Evolutionary conservation across 179 eudicot species (phyloP).

Genomic region (Gypsophila paniculata): DNA sequence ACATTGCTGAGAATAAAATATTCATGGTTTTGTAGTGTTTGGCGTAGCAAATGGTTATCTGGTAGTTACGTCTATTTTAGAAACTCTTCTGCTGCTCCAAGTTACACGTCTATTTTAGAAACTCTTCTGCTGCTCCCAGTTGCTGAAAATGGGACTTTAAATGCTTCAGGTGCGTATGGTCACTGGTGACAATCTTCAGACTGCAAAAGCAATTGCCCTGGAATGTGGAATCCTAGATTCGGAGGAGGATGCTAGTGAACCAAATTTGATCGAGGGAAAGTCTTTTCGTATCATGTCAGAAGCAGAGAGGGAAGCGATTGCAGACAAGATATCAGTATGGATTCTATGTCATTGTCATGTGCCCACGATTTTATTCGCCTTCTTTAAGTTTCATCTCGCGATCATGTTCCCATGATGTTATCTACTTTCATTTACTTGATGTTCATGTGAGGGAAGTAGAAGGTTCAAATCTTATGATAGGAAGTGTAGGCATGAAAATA

Average conservation of each 20-base stretch:
- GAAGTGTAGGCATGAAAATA: too few relatives aligned
- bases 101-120: background rate
- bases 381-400: background rate
- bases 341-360: background rate
- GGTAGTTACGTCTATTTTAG: background rate
- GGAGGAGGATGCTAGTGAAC: conserved; percentile 67
- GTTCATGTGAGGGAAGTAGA: background rate
- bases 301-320: conserved; percentile 51
- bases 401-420: background rate
- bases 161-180: conserved; percentile 82
- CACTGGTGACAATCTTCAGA: conserved; percentile 89
- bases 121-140: background rate
- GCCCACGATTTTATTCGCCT: background rate
- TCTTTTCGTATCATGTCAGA: conserved; percentile 63
- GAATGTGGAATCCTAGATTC: conserved; percentile 90
- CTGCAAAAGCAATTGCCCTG: conserved; percentile 87
- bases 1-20: background rate
- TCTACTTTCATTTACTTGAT: background rate
- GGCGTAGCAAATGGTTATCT: background rate
- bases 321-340: conserved; percentile 73
- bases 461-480: background rate
- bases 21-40: background rate
- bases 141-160: background rate
- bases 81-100: background rate
- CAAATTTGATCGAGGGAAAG: conserved; percentile 83